Evolutionary conservation across 176 grass and related monocot genomes (phyloP).

Genomic region (Phoenix dactylifera): DNA sequence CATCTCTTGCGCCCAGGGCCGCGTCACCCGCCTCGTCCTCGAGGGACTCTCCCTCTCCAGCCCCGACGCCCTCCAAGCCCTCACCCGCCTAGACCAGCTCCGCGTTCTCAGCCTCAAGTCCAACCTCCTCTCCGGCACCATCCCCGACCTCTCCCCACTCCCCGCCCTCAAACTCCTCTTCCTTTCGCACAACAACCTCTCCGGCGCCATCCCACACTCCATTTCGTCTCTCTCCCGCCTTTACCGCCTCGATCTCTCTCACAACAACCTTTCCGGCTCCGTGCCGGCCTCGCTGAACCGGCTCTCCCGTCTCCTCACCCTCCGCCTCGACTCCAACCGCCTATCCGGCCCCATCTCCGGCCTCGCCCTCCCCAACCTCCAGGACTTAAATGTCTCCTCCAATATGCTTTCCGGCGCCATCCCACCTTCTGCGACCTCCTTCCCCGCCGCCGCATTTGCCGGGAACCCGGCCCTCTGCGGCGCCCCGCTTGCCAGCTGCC

Average conservation of each 20-base stretch:
- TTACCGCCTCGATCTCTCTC: conserved; percentile 76
- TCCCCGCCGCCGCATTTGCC: conserved; percentile 33
- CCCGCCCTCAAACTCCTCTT: conserved; percentile 70
- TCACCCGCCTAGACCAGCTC: conserved; percentile 48
- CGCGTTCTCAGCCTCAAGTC: conserved; percentile 84
- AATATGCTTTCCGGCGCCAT: conserved; percentile 53
- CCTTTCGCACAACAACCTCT: conserved; percentile 56
- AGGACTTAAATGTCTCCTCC: conserved; percentile 68
- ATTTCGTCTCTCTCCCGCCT: conserved; percentile 38
- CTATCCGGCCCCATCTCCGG: conserved; percentile 41
- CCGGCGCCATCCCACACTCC: conserved; percentile 45
- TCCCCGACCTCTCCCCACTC: conserved; percentile 82
- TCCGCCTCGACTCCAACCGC: conserved; percentile 66
- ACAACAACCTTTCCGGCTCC: conserved; percentile 21
- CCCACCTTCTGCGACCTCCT: conserved; percentile 37
- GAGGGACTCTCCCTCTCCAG: conserved; percentile 54
- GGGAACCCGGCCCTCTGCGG: conserved; percentile 55
- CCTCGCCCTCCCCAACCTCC: conserved; percentile 45
- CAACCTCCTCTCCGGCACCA: conserved; percentile 37
- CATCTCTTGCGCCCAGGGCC: conserved; percentile 46
- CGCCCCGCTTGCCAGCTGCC: conserved; percentile 49
- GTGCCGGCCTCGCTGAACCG: conserved; percentile 42
- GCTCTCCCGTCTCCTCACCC: conserved; percentile 54
- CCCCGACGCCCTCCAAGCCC: conserved; percentile 26
- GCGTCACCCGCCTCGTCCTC: conserved; percentile 76